Base-by-base conservation (phyloP, 75 land plant genomes). In the Sequoia sempervirens region DNA sequence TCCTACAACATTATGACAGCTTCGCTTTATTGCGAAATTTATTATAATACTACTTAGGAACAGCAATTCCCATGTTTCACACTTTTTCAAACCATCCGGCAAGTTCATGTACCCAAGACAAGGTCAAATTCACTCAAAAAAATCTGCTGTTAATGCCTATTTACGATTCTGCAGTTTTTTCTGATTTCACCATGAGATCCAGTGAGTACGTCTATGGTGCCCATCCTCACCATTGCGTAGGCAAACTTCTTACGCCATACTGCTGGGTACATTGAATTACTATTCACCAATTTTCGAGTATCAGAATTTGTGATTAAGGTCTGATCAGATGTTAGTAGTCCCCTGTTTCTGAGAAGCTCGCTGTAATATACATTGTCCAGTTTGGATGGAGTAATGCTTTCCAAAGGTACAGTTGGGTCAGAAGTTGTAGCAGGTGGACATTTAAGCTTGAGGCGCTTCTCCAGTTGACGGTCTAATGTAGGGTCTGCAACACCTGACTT, bases 141-240 rank as follows among this genome's bases (percentile, higher is more conserved):
- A 47, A 47, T 47, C 53, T 12, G 2, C 53, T 1, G 14, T 50
- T 14, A 50, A 50, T 12, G 14, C 15, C 53, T 12, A 50, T 50
- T 50, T 14, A 85, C 84, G 23, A 41, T 58, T 11, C 85, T 11
- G 41, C 85, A 85, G 40, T 53, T 54, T 12, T 28, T 52, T 64
- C 86, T 34, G 64, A 85, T 82, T 34, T 85, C 72, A 17, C 86
- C 85, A 11, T 85, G 66, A 6, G 83, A 37, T 36, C 86, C 86
- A 5, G 72, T 85, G 18, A 46, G 14, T 28, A 85, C 86, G 18
- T 85, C 72, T 20, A 85, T 85, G 5, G 12, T 0, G 2, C 86
- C 82, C 86, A 85, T 85, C 69, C 37, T 85, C 85, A 85, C 86
- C 86, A 85, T 85, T 14, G 86, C 86, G 8, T 34, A 2, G 11